A percentile compares a stretch with the other conserved stretches of the same genome.
These are phyloP conservation scores for Microascus cirrosus DNA, from an alignment of 2,329 filamentous ascomycete genomes.

Conservation along the genomic window DNA sequence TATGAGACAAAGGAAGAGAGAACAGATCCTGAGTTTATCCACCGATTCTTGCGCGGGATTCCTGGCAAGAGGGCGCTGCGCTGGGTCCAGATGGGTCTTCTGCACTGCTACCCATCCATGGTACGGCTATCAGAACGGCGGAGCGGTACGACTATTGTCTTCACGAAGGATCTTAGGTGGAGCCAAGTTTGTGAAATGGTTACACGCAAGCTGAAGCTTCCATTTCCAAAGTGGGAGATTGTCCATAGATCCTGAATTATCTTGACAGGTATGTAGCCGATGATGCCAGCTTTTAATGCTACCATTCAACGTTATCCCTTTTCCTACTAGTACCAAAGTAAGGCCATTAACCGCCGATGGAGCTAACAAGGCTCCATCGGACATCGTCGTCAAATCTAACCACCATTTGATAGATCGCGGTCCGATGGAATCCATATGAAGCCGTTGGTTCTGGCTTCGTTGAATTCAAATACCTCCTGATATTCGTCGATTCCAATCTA, in stretches of 20 bases:
- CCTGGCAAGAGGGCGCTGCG: neutral
- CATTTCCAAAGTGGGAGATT: constrained; percentile 3
- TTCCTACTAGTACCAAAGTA: no score
- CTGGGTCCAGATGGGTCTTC: constrained; percentile 1
- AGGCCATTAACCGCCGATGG: no score
- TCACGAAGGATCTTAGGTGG: constrained; percentile 3
- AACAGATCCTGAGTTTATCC: constrained; percentile 3
- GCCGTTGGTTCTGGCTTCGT: no score
- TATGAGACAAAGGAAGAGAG: constrained; percentile 3
- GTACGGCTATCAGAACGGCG: neutral
- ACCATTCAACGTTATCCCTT: no score
- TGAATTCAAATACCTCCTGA: no score
- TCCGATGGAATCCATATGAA: no score
- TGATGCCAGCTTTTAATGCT: neutral
- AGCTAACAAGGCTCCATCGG: no score
- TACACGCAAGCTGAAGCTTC: neutral
- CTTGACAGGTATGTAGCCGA: neutral
- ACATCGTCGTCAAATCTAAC: no score
- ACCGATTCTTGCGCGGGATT: constrained; percentile 1
- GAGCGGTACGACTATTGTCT: neutral
- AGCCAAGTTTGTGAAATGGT: neutral
- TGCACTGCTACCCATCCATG: constrained; percentile 1
- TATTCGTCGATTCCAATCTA: no score
- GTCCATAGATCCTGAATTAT: neutral
- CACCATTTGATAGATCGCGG: no score